Percentiles rank a stretch among this genome's conserved stretches.
These are phyloP conservation scores for Pseudogymnoascus sp. DNA, from an alignment of 2,329 filamentous ascomycete species.

Conservation along the genomic window DNA sequence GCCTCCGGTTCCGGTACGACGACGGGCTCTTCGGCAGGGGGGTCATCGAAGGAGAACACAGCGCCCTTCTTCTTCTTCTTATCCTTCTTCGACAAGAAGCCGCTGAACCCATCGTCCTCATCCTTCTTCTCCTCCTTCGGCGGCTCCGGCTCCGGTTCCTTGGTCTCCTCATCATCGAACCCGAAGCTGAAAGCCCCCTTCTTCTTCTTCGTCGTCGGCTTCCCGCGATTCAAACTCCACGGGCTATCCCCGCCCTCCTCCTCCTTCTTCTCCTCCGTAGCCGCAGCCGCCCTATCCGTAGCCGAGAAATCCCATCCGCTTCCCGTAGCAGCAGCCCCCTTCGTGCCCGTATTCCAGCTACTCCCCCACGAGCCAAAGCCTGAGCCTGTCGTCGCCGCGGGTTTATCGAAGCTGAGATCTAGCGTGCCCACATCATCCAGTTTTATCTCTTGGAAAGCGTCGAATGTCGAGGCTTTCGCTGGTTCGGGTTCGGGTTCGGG, in stretches of 20 bases:
- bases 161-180: constrained; percentile 36
- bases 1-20: constrained; percentile 21
- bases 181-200: constrained; percentile 42
- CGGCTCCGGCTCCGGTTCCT: constrained; percentile 20
- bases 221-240: constrained; percentile 40
- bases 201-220: constrained; percentile 44
- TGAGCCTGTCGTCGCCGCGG: constrained; percentile 30
- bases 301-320: constrained; percentile 38
- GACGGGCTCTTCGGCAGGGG: constrained; percentile 21
- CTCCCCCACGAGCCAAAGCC: constrained; percentile 52
- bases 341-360: constrained; percentile 47
- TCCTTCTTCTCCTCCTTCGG: constrained; percentile 28
- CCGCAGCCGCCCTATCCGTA: constrained; percentile 32
- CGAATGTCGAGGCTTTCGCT: constrained; percentile 33
- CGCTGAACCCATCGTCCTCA: constrained; percentile 32
- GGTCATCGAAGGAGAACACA: constrained; percentile 19
- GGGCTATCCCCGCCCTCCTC: constrained; percentile 39
- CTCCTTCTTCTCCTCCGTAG: constrained; percentile 35
- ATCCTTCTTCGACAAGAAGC: constrained; percentile 35
- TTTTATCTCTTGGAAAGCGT: constrained; percentile 62
- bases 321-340: constrained; percentile 16
- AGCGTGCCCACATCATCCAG: constrained; percentile 52
- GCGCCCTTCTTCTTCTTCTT: constrained; percentile 38
- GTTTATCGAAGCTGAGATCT: constrained; percentile 46
- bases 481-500: constrained; percentile 28